Evolutionary conservation across 495 filamentous ascomycete species (phyloP).

Genomic region (Cenococcum geophilum): DNA sequence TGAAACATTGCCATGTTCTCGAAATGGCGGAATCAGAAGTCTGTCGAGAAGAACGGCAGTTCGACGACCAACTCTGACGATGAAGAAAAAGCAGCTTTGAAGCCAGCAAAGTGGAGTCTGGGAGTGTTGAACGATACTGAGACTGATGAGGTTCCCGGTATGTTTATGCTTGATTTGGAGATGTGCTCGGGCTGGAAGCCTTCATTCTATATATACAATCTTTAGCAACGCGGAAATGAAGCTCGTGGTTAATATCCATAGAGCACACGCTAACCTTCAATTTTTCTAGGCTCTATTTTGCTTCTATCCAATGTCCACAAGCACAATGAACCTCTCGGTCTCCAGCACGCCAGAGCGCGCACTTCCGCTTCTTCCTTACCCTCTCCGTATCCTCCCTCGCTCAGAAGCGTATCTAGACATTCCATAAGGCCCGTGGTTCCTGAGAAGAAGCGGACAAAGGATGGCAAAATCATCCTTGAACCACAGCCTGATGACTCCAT

Average conservation of each 20-base stretch:
- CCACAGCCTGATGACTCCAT: conserved; percentile 86
- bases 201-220: too few relatives aligned
- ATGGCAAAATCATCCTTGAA: conserved; percentile 82
- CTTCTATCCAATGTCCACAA: conserved; percentile 58
- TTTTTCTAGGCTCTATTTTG: conserved; percentile 64
- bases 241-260: too few relatives aligned
- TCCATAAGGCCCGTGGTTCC: conserved; percentile 30
- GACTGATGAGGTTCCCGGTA: conserved; percentile 89
- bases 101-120: conserved; percentile 55
- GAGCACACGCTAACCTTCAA: background rate
- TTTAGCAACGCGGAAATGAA: background rate
- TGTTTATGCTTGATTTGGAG: conserved; percentile 36
- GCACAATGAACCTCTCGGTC: conserved; percentile 75
- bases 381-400: conserved; percentile 47
- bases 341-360: conserved; percentile 66
- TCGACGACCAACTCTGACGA: background rate
- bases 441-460: conserved; percentile 66
- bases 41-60: background rate
- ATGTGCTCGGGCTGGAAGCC: too few relatives aligned
- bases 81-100: background rate
- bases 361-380: conserved; percentile 72
- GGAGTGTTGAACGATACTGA: conserved; percentile 76
- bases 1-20: background rate
- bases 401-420: conserved; percentile 24
- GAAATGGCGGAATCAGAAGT: background rate